Conservation (phyloP, 108 stramenopile species). For the Mediolabrus comicus region DNA sequence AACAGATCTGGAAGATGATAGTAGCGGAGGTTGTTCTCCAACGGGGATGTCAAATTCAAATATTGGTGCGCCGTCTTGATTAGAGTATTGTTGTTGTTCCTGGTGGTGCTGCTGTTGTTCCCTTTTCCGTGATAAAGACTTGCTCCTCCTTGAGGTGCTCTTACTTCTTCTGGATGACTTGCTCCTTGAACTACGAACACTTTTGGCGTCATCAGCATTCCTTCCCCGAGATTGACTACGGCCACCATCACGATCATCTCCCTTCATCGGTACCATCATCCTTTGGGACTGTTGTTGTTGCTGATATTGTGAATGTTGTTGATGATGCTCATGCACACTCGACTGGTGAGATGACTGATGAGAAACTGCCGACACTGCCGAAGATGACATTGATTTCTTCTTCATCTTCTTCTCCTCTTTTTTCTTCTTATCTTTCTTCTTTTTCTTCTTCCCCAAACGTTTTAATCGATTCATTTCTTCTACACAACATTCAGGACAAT, state of each 20-base stretch:
- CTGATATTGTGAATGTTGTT: too few relatives aligned
- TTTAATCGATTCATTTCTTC: conserved; percentile 38
- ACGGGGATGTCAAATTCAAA: conserved; percentile 46
- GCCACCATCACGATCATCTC: not conserved
- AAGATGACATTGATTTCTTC: not conserved
- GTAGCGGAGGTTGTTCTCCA: conserved; percentile 2
- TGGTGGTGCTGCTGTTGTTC: not conserved
- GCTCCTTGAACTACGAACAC: conserved; percentile 1
- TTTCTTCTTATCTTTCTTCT: conserved; percentile 1
- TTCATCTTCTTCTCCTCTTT: not conserved
- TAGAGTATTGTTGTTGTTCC: not conserved
- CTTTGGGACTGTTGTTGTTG: not conserved
- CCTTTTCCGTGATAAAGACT: conserved; percentile 6
- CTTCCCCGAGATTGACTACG: not conserved
- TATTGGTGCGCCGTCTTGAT: conserved; percentile 8
- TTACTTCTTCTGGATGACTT: not conserved
- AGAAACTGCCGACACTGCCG: not conserved
- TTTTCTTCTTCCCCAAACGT: not conserved
- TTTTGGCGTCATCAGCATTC: conserved; percentile 2
- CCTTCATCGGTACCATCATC: not conserved
- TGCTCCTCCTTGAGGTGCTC: not conserved
- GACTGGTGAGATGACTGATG: too few relatives aligned
- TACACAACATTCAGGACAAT: conserved; percentile 46
- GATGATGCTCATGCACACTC: too few relatives aligned
- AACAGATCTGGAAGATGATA: conserved; percentile 1